A percentile compares a stretch with the other conserved stretches of the same genome.
Conservation (phyloP, 371 early-diverging fungal species). For the Quaeritorhiza haematococci region DNA sequence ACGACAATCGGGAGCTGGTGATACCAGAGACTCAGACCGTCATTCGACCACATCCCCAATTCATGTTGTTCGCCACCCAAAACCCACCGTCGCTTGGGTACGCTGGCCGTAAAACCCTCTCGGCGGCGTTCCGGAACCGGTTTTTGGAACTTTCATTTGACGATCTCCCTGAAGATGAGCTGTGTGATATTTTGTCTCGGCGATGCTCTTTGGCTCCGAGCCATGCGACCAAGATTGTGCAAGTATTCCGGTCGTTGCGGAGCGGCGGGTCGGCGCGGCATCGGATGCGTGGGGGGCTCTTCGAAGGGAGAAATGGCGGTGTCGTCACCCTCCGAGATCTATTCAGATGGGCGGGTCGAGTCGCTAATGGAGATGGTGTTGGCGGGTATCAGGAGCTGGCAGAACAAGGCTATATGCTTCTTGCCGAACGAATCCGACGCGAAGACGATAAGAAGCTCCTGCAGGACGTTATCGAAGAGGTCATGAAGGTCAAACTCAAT, state of each 20-base stretch:
- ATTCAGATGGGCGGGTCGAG: slow-evolving; percentile 97
- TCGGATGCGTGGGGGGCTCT: slow-evolving; percentile 78
- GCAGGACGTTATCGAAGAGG: slow-evolving; percentile 75
- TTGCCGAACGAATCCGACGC: slow-evolving; percentile 89
- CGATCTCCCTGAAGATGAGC: slow-evolving; percentile 86
- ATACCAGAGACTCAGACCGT: slow-evolving; percentile 96
- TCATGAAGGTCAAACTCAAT: slow-evolving; percentile 68
- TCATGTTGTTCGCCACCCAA: slow-evolving; percentile 99
- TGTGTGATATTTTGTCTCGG: slow-evolving; percentile 79
- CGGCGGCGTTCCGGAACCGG: slow-evolving; percentile 98
- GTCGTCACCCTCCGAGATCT: slow-evolving; percentile 97
- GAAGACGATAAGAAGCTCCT: slow-evolving; percentile 81
- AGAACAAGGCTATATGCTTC: slow-evolving; percentile 90
- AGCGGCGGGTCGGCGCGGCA: background rate
- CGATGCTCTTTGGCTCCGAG: slow-evolving; percentile 87
- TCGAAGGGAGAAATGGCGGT: slow-evolving; percentile 53
- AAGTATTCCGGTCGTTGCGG: slow-evolving; percentile 75
- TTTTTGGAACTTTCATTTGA: slow-evolving; percentile 96
- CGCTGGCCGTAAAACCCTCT: slow-evolving; percentile 98
- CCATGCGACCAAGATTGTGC: slow-evolving; percentile 82
- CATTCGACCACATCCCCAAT: slow-evolving; percentile 93
- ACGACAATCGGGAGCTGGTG: slow-evolving; percentile 97
- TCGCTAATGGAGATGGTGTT: slow-evolving; percentile 50
- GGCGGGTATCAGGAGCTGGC: slow-evolving; percentile 76
- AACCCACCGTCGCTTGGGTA: slow-evolving; percentile 96